These are phyloP conservation scores for Picea mariana DNA, from an alignment of 83 land plant genomes.

Conservation along the genomic window DNA sequence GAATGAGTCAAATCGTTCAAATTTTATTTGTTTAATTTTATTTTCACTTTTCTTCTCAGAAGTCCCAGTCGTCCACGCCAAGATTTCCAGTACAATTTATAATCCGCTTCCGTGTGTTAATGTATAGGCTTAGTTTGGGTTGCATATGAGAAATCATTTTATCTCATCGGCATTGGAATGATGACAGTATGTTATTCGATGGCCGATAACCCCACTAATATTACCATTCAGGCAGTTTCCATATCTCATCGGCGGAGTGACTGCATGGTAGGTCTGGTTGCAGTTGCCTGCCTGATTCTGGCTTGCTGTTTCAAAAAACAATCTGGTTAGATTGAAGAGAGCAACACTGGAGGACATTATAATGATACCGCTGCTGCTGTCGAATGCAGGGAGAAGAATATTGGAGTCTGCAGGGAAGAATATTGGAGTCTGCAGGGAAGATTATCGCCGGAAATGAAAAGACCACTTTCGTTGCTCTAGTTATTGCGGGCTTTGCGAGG, in stretches of 20 bases:
- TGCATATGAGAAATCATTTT: too few species aligned
- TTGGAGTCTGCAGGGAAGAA: too few species aligned
- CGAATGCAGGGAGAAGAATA: background rate
- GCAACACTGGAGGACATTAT: background rate
- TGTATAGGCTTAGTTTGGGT: too few species aligned
- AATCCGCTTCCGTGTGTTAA: too few species aligned
- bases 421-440: background rate
- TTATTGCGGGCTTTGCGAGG: background rate
- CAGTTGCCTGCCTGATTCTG: constrained; percentile 37
- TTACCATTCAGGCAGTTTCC: constrained; percentile 18
- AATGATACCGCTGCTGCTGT: background rate
- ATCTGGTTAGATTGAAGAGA: background rate
- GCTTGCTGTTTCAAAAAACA: constrained; percentile 47
- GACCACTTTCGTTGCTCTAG: background rate
- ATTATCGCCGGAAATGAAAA: background rate
- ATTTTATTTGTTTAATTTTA: too few species aligned
- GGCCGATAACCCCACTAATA: too few species aligned
- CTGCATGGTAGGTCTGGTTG: constrained; percentile 45
- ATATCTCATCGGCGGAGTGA: constrained; percentile 51
- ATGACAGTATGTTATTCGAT: too few species aligned
- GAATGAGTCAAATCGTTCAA: too few species aligned
- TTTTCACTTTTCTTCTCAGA: too few species aligned
- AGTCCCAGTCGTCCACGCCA: too few species aligned
- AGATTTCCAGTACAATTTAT: too few species aligned
- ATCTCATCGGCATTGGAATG: too few species aligned